Conservation (phyloP, 164 flowering plant genomes). For the Umbilicus rupestris region DNA sequence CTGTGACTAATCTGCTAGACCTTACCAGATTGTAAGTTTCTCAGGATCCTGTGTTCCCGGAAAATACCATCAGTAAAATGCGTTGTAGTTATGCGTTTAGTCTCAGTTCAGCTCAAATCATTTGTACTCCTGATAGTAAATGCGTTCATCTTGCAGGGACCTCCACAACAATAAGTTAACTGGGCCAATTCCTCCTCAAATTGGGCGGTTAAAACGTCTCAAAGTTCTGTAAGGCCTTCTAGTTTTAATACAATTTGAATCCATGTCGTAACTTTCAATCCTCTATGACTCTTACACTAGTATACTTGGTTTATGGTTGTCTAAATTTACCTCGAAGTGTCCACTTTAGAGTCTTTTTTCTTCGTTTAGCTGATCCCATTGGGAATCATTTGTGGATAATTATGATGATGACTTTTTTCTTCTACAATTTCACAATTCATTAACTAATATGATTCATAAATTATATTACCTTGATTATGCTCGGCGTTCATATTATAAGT, state of each 20-base stretch:
- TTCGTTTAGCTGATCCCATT: background rate
- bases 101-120: background rate
- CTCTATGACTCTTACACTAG: background rate
- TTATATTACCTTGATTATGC: background rate
- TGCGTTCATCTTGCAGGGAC: slow-evolving; percentile 54
- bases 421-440: background rate
- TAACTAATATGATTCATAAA: background rate
- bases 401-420: background rate
- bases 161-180: slow-evolving; percentile 95
- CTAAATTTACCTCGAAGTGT: background rate
- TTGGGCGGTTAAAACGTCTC: slow-evolving; percentile 80
- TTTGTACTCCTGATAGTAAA: background rate
- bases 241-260: background rate
- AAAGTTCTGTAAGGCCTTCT: slow-evolving; percentile 56
- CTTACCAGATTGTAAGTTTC: slow-evolving; percentile 71
- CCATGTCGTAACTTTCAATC: background rate
- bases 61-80: background rate
- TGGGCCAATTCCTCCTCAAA: slow-evolving; percentile 95
- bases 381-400: background rate
- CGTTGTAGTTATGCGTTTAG: background rate
- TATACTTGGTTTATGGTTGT: background rate
- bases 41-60: background rate
- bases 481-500: background rate
- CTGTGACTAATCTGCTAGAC: slow-evolving; percentile 89
- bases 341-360: background rate